These are phyloP conservation scores for Cicer yamashitae DNA, from an alignment of 306 rosid species.

Conservation along the genomic window DNA sequence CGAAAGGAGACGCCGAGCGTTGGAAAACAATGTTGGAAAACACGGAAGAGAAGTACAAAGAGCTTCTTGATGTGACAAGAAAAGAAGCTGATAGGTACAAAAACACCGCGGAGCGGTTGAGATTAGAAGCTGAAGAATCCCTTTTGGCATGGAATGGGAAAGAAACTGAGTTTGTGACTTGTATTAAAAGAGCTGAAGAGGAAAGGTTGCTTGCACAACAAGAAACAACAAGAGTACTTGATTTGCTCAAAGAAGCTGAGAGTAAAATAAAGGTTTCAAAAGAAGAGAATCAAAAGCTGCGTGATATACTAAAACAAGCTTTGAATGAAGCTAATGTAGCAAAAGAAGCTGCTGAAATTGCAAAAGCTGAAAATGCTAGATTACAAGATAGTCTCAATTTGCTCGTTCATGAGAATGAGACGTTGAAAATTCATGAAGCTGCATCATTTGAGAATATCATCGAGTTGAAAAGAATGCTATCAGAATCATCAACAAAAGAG, in stretches of 20 bases:
- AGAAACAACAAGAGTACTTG: conserved; percentile 52
- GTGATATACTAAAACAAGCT: conserved; percentile 92
- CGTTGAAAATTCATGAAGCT: conserved; percentile 62
- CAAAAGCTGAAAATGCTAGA: conserved; percentile 69
- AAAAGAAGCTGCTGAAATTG: conserved; percentile 79
- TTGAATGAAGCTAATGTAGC: conserved; percentile 83
- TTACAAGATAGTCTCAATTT: conserved; percentile 61
- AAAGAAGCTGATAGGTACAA: conserved; percentile 72
- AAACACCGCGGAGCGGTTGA: conserved; percentile 70
- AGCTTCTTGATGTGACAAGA: conserved; percentile 50
- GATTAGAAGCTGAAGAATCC: conserved; percentile 84
- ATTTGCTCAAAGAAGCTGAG: conserved; percentile 52
- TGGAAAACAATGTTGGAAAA: conserved; percentile 49
- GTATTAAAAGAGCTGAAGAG: conserved; percentile 73
- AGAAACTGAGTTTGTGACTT: conserved; percentile 72
- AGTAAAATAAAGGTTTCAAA: conserved; percentile 52
- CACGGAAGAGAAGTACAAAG: conserved; percentile 58
- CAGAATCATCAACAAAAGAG: conserved; percentile 57
- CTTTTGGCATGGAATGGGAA: conserved; percentile 76
- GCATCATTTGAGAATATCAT: conserved; percentile 67
- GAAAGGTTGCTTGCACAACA: conserved; percentile 60
- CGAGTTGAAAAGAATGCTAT: conserved; percentile 66
- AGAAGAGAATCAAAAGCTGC: conserved; percentile 74
- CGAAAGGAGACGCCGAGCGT: conserved; percentile 62
- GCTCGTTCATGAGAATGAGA: conserved; percentile 66